Conservation (phyloP, 208 protist species). For the Leishmania guyanensis region DNA sequence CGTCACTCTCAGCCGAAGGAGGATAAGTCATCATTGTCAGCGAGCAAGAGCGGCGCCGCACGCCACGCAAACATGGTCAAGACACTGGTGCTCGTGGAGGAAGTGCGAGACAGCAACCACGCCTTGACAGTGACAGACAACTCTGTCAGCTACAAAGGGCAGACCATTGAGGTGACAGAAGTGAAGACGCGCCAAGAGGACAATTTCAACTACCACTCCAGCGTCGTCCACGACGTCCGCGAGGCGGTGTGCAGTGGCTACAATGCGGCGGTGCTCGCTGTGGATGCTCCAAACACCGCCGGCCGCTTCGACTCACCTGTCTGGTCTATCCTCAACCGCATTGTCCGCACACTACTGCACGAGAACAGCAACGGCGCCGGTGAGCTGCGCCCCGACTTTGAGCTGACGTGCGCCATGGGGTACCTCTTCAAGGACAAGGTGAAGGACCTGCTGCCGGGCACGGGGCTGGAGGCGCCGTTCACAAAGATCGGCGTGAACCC, state of each 20-base stretch:
- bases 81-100: slow-evolving; percentile 72
- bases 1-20: neutral
- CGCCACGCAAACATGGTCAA: slow-evolving; percentile 50
- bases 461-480: slow-evolving; percentile 39
- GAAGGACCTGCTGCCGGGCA: slow-evolving; percentile 55
- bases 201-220: slow-evolving; percentile 64
- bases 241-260: slow-evolving; percentile 61
- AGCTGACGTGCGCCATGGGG: slow-evolving; percentile 61
- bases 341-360: slow-evolving; percentile 58
- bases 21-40: slow-evolving; percentile 4
- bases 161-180: slow-evolving; percentile 45
- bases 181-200: slow-evolving; percentile 56
- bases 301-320: slow-evolving; percentile 65
- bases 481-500: slow-evolving; percentile 60
- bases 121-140: slow-evolving; percentile 37
- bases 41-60: neutral
- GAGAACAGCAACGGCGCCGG: slow-evolving; percentile 36
- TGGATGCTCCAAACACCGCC: slow-evolving; percentile 60
- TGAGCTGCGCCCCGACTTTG: slow-evolving; percentile 35
- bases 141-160: slow-evolving; percentile 38
- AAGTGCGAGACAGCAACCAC: slow-evolving; percentile 34
- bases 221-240: slow-evolving; percentile 51
- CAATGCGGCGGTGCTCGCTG: slow-evolving; percentile 68
- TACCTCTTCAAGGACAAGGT: slow-evolving; percentile 75
- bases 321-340: slow-evolving; percentile 65